phyloP scores from a whole-genome alignment of 202 grass and related monocot species.

The Setaria viridis region DNA sequence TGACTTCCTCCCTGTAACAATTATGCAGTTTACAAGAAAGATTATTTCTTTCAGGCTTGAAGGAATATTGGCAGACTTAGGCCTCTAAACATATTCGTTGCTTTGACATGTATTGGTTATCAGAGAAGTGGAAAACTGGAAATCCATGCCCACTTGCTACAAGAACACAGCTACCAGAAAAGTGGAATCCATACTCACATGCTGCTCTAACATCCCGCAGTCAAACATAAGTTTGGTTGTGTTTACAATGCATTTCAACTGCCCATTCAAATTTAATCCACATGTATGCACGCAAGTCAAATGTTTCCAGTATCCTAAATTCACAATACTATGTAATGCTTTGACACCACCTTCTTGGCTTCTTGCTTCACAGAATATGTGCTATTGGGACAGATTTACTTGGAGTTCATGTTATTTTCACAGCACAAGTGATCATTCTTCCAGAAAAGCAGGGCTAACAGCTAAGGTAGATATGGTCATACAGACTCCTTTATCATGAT shows the following conservation, averaged over 20 bases:
- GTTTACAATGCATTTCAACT: not conserved
- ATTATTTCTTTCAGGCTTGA: not conserved
- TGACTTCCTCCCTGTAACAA: not conserved
- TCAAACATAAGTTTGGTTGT: not conserved
- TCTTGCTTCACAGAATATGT: constrained; percentile 33
- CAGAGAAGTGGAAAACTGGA: not conserved
- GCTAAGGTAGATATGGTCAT: constrained; percentile 32
- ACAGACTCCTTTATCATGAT: not conserved
- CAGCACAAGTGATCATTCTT: not conserved
- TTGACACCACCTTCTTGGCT: constrained; percentile 15
- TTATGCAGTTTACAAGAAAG: not conserved
- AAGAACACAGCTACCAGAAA: not conserved
- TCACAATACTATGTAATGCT: constrained; percentile 5
- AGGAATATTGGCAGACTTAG: not conserved
- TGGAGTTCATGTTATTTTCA: constrained; percentile 28
- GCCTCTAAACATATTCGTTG: not conserved
- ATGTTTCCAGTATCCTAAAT: not conserved
- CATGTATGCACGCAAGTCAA: not conserved
- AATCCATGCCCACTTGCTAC: not conserved
- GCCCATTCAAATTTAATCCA: not conserved
- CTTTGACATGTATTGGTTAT: not conserved
- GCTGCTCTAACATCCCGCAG: not conserved
- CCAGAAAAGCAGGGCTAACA: not conserved
- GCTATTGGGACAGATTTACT: not conserved
- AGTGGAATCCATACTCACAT: not conserved